A percentile compares a stretch with the other conserved stretches of the same genome.
These are phyloP conservation scores for Annulohypoxylon truncatum DNA, from an alignment of 2,329 filamentous ascomycete genomes.

Conservation along the genomic window DNA sequence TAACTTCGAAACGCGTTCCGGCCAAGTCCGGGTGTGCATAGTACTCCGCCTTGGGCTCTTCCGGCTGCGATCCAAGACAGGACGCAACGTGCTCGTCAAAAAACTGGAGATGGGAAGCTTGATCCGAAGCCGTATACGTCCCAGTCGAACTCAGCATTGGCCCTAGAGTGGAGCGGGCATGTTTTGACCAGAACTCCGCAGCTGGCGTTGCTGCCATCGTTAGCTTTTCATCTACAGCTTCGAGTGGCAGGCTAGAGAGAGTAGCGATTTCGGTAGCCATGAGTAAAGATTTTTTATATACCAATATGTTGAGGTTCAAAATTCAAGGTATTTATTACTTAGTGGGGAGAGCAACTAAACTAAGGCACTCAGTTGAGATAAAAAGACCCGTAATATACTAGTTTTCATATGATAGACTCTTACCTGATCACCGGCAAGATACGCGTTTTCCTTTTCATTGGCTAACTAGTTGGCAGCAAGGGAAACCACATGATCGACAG, in stretches of 20 bases:
- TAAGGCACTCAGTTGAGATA: no score
- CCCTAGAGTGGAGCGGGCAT: constrained; percentile 9
- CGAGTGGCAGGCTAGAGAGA: neutral
- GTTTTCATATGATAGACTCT: no score
- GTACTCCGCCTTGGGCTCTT: constrained; percentile 5
- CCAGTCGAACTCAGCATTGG: constrained; percentile 8
- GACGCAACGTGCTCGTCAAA: constrained; percentile 13
- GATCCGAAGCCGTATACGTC: constrained; percentile 10
- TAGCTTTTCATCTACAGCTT: neutral
- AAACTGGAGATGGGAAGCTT: constrained; percentile 16
- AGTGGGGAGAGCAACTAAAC: no score
- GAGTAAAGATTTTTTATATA: neutral
- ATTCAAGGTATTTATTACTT: no score
- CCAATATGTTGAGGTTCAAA: no score
- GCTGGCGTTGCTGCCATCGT: neutral
- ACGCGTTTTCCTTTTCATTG: no score
- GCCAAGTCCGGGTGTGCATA: constrained; percentile 2
- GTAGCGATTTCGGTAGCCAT: neutral
- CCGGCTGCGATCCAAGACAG: neutral
- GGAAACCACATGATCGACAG: no score
- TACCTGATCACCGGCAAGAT: no score
- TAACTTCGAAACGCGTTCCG: constrained; percentile 16
- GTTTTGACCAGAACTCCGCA: constrained; percentile 12
- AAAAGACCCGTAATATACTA: no score
- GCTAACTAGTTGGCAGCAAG: no score